These are phyloP conservation scores for Berberis thunbergii DNA, from an alignment of 164 flowering plant genomes.

Conservation along the genomic window DNA sequence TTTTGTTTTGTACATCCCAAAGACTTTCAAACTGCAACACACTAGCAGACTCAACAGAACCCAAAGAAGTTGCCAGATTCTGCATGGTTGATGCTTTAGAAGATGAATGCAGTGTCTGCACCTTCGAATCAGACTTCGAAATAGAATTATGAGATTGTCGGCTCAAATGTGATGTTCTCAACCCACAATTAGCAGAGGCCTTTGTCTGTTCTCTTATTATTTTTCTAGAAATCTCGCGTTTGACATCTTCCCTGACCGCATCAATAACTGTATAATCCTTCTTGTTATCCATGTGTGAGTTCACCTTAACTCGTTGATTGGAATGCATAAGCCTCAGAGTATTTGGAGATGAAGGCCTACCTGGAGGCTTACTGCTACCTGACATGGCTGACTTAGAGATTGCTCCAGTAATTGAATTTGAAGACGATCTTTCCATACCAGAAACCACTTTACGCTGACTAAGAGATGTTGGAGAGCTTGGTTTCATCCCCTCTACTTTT, in stretches of 20 bases:
- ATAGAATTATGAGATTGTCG: slow-evolving; percentile 26
- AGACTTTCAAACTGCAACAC: slow-evolving; percentile 27
- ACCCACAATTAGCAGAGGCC: slow-evolving; percentile 22
- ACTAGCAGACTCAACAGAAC: slow-evolving; percentile 33
- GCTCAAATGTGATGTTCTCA: slow-evolving; percentile 36
- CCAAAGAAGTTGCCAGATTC: slow-evolving; percentile 18
- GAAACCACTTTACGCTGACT: slow-evolving; percentile 33
- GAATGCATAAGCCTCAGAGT: slow-evolving; percentile 18
- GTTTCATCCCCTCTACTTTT: slow-evolving; percentile 16
- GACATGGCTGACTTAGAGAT: slow-evolving; percentile 27
- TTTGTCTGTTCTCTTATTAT: slow-evolving; percentile 36
- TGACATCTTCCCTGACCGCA: slow-evolving; percentile 27
- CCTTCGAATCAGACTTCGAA: slow-evolving; percentile 50
- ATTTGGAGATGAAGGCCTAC: slow-evolving; percentile 17
- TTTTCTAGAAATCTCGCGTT: slow-evolving; percentile 25
- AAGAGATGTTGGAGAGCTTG: slow-evolving; percentile 14
- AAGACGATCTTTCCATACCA: slow-evolving; percentile 39
- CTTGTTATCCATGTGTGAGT: slow-evolving; percentile 15
- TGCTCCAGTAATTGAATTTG: slow-evolving; percentile 14
- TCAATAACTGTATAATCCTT: slow-evolving; percentile 28
- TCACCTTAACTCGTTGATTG: slow-evolving; percentile 24
- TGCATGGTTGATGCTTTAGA: slow-evolving; percentile 33
- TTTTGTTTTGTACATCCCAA: slow-evolving; percentile 34
- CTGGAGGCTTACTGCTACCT: slow-evolving; percentile 19
- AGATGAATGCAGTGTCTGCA: slow-evolving; percentile 30